Conservation (phyloP, 2,329 filamentous ascomycete species). For the Arthroderma sp. region DNA sequence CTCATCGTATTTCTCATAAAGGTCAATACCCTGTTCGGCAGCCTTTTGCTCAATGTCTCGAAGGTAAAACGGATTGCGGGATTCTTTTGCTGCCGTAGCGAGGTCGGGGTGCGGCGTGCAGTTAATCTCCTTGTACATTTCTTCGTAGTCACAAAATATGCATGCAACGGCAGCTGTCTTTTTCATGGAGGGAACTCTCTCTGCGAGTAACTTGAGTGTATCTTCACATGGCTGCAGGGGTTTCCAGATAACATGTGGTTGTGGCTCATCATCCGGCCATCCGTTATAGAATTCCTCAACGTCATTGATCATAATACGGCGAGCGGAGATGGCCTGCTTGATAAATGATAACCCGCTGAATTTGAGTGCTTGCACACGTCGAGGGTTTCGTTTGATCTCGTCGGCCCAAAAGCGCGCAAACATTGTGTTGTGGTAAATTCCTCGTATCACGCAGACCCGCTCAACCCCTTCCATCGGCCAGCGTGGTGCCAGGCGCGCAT, state of each 20-base stretch:
- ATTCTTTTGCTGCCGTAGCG: background rate
- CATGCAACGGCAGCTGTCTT: background rate
- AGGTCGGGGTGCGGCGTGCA: background rate
- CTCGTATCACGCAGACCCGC: constrained; percentile 21
- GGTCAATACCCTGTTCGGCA: background rate
- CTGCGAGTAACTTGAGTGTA: background rate
- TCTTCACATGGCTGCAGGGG: background rate
- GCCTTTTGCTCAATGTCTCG: background rate
- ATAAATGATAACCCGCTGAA: background rate
- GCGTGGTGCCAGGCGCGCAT: constrained; percentile 26
- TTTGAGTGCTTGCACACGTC: background rate
- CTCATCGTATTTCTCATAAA: background rate
- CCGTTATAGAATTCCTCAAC: background rate
- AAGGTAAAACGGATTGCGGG: background rate
- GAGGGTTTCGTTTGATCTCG: background rate
- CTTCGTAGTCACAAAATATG: constrained; percentile 2
- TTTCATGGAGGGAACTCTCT: background rate
- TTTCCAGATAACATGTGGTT: background rate
- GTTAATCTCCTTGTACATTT: constrained; percentile 1
- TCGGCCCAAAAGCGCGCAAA: constrained; percentile 20
- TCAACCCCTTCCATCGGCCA: constrained; percentile 18
- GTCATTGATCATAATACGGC: constrained; percentile 11
- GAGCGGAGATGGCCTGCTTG: constrained; percentile 6
- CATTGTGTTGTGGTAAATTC: constrained; percentile 29
- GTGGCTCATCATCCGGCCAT: background rate